phyloP scores from a whole-genome alignment of 2,329 filamentous ascomycete genomes.

The Helotiales sp. region DNA sequence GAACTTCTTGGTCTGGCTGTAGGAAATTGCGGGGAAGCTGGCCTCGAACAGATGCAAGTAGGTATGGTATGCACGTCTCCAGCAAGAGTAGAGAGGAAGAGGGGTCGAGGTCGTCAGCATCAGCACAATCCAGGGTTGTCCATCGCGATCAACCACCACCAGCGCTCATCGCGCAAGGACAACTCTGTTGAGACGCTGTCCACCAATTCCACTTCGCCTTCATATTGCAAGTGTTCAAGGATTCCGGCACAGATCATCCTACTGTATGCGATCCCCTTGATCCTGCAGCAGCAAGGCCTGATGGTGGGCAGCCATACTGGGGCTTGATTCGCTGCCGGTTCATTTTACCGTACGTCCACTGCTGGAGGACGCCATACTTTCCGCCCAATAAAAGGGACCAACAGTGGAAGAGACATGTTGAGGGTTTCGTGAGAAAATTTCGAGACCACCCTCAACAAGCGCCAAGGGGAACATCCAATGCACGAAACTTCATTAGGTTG shows the following conservation, averaged over 20 bases:
- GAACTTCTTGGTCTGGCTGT: too few relatives aligned
- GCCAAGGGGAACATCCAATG: conserved; percentile 14
- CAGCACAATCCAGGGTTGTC: background rate
- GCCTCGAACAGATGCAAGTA: too few relatives aligned
- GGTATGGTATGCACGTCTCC: background rate
- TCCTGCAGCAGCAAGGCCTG: conserved; percentile 15
- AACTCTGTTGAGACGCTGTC: background rate
- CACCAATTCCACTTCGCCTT: background rate
- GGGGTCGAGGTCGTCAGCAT: background rate
- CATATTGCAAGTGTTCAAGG: conserved; percentile 17
- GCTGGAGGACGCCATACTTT: conserved; percentile 3
- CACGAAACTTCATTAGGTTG: conserved; percentile 28
- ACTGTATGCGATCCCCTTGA: conserved; percentile 20
- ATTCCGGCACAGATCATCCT: conserved; percentile 26
- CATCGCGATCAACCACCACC: background rate
- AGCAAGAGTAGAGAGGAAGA: background rate
- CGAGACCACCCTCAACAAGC: conserved; percentile 5
- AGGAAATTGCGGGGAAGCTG: conserved; percentile 24
- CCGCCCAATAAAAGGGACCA: conserved; percentile 2
- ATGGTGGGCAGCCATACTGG: conserved; percentile 2
- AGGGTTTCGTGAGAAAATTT: background rate
- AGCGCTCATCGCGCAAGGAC: background rate
- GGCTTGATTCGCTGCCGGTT: conserved; percentile 18
- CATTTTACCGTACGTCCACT: conserved; percentile 11
- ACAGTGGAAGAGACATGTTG: conserved; percentile 2